Evolutionary conservation across 2,329 filamentous ascomycete species (phyloP), one percentile per base, ranked within the genome.

Genomic region (Pseudogymnoascus sp.): DNA sequence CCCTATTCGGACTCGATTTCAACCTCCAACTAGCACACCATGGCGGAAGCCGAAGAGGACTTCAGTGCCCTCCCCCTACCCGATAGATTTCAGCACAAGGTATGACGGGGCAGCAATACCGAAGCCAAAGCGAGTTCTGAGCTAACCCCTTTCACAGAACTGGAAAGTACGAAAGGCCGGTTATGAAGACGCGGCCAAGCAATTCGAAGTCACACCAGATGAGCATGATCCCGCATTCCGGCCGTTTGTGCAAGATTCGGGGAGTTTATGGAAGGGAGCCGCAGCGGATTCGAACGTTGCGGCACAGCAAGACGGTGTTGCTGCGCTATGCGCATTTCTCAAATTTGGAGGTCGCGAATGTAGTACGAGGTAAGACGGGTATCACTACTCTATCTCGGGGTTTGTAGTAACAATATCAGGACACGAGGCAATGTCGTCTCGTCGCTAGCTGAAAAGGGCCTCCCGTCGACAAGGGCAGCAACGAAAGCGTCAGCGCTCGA

Each of bases 151-250:
- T 56, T 19, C 30, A 26, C 68, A 89, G 88, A 83, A 89, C 70
- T 99, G 94, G 94, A 99, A 99, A 81, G 92, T 95, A 39, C 84
- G 94, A 70, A 99, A 99, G 76, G 85, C 84, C 70, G 94, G 86
- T 59, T 99, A 97, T 72, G 94, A 99, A 79, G 90, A 94, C 66
- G 92, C 90, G 18, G 83, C 88, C 38, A 92, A 94, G 73, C 83
- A 86, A 66, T 97, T 99, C 73, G 86, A 91, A 71, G 78, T 83
- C 61, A 90, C 92, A 5, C 86, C 90, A 63, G 87, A 92, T 74
- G 92, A 97, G 71, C 82, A 85, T 67, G 89, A 95, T 71, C 85
- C 91, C 10, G 86, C 86, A 34, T 96, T 99, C 68, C 82, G 85
- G 67, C 90, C 92, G 1, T 99, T 97, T 69, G 75, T 94, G 63